phyloP scores from a whole-genome alignment of 192 early-diverging fungal genomes.

The Gigaspora rosea region DNA sequence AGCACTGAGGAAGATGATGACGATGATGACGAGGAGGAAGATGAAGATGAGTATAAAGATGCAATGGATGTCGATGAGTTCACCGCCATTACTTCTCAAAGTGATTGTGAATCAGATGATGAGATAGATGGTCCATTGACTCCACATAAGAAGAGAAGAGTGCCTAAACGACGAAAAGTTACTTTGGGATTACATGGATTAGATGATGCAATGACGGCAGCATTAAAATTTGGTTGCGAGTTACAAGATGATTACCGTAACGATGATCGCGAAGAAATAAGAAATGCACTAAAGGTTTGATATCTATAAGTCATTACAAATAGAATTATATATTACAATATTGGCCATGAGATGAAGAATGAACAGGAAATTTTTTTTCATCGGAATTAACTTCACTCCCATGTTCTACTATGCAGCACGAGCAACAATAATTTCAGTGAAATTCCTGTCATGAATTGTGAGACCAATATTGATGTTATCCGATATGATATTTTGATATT shows the following conservation, averaged over 20 bases:
- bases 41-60: conserved; percentile 36
- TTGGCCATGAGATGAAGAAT: too few species aligned
- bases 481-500: too few species aligned
- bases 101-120: neutral
- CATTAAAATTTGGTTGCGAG: conserved; percentile 53
- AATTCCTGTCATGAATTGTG: too few species aligned
- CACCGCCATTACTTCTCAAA: neutral
- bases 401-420: too few species aligned
- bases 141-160: conserved; percentile 25
- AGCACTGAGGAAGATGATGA: conserved; percentile 13
- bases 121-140: neutral
- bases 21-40: conserved; percentile 4
- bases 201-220: conserved; percentile 36
- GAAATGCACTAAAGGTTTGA: conserved; percentile 30
- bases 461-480: too few species aligned
- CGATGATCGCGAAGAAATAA: conserved; percentile 34
- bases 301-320: neutral
- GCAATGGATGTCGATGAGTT: conserved; percentile 44
- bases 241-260: conserved; percentile 57
- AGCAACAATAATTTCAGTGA: too few species aligned
- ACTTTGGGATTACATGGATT: conserved; percentile 32
- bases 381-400: too few species aligned
- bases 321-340: too few species aligned
- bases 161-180: conserved; percentile 2
- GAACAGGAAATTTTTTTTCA: too few species aligned